phyloP scores from a whole-genome alignment of 371 early-diverging fungal species.

The Rhizopus stolonifer region DNA sequence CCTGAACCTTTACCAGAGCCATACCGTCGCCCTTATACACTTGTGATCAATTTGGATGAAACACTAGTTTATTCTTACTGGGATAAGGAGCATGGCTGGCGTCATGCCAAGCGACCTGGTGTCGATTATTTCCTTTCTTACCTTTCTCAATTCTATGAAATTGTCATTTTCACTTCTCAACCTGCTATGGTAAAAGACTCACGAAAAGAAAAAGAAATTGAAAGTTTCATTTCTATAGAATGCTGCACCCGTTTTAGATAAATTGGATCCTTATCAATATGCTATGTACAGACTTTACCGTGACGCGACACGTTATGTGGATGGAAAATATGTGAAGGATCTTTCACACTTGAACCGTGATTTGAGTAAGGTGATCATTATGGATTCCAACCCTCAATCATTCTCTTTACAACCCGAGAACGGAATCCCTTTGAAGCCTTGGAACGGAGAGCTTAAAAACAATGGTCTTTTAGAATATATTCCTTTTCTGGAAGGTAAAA shows the following conservation, averaged over 20 bases:
- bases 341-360: constrained; percentile 91
- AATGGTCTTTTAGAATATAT: constrained; percentile 78
- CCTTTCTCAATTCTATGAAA: constrained; percentile 88
- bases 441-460: constrained; percentile 86
- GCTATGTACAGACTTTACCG: constrained; percentile 86
- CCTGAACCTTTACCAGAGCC: constrained; percentile 85
- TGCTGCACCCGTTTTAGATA: constrained; percentile 81
- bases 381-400: constrained; percentile 85
- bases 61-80: constrained; percentile 89
- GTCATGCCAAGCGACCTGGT: constrained; percentile 92
- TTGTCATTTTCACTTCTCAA: constrained; percentile 92
- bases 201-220: not conserved
- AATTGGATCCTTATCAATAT: constrained; percentile 87
- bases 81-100: constrained; percentile 93
- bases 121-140: constrained; percentile 92
- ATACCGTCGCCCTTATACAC: constrained; percentile 83
- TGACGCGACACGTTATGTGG: constrained; percentile 82
- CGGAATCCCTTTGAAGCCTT: constrained; percentile 78
- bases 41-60: constrained; percentile 92
- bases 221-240: constrained; percentile 43
- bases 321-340: constrained; percentile 91
- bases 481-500: constrained; percentile 86
- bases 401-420: constrained; percentile 91
- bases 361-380: constrained; percentile 85
- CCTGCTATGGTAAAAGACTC: constrained; percentile 52